Conservation (phyloP, 208 protist species). For the Phytomonas serpens region DNA sequence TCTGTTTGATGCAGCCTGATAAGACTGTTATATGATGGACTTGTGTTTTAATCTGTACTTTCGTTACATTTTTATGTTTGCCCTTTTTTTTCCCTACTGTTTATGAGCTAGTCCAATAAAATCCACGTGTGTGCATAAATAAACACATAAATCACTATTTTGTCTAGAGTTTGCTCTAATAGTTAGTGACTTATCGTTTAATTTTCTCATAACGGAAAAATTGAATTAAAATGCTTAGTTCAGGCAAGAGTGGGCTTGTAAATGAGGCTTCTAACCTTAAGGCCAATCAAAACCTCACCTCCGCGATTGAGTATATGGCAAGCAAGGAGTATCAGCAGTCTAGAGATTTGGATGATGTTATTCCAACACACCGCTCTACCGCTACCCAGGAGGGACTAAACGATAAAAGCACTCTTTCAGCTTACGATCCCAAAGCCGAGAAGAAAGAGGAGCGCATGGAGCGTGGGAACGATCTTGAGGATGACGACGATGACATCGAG, state of each 20-base stretch:
- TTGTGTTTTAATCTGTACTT: constrained; percentile 1
- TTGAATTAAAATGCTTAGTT: constrained; percentile 60
- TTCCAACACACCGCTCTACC: constrained; percentile 63
- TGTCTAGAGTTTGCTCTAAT: not conserved
- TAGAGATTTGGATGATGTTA: constrained; percentile 66
- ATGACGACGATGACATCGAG: constrained; percentile 70
- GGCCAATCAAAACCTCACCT: constrained; percentile 81
- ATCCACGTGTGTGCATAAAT: constrained; percentile 2
- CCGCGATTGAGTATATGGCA: constrained; percentile 76
- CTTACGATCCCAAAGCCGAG: constrained; percentile 67
- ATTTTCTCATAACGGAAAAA: not conserved
- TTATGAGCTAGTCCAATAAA: not conserved
- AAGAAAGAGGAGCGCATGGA: constrained; percentile 24
- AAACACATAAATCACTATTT: constrained; percentile 8
- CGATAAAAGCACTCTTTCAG: constrained; percentile 34
- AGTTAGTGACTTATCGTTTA: not conserved
- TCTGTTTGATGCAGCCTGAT: not conserved
- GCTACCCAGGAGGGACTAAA: constrained; percentile 8
- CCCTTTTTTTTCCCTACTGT: not conserved
- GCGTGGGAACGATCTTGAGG: constrained; percentile 22
- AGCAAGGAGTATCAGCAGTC: constrained; percentile 55
- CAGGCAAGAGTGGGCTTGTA: constrained; percentile 80
- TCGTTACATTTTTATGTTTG: not conserved
- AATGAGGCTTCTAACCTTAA: constrained; percentile 88
- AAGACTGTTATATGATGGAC: not conserved